These are phyloP conservation scores for Hymenoscyphus fraxineus DNA, from an alignment of 2,329 filamentous ascomycete genomes.

Conservation along the genomic window DNA sequence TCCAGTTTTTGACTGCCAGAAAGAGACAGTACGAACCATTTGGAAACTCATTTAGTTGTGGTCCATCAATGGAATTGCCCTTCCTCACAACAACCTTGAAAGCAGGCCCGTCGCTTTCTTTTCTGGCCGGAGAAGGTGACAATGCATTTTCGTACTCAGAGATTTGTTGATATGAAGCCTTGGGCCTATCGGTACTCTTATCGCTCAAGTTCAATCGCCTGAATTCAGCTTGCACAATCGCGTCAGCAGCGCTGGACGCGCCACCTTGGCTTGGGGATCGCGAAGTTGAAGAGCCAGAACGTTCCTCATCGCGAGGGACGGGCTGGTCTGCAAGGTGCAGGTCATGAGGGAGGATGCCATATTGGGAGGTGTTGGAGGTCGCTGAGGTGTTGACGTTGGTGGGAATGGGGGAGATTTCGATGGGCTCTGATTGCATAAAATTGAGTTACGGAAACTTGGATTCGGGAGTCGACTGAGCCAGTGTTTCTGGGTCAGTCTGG, in stretches of 20 bases:
- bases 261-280: conserved; percentile 31
- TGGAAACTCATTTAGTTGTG: conserved; percentile 55
- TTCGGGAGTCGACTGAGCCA: conserved; percentile 34
- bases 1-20: background rate
- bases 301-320: conserved; percentile 28
- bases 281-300: conserved; percentile 14
- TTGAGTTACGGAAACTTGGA: conserved; percentile 35
- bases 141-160: conserved; percentile 59
- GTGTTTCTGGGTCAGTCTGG: conserved; percentile 34
- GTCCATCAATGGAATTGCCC: conserved; percentile 26
- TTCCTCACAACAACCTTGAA: conserved; percentile 54
- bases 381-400: conserved; percentile 38
- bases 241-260: conserved; percentile 37
- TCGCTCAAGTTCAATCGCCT: conserved; percentile 48
- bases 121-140: conserved; percentile 44
- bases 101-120: conserved; percentile 40
- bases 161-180: conserved; percentile 44
- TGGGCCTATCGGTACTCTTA: conserved; percentile 29
- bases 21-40: conserved; percentile 61
- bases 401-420: conserved; percentile 44
- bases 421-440: conserved; percentile 64
- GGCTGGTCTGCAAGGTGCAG: conserved; percentile 38
- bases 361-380: conserved; percentile 43
- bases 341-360: conserved; percentile 53
- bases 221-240: conserved; percentile 48